These are phyloP conservation scores for Basipetospora chlamydospora DNA, from an alignment of 2,329 filamentous ascomycete genomes.

Conservation along the genomic window DNA sequence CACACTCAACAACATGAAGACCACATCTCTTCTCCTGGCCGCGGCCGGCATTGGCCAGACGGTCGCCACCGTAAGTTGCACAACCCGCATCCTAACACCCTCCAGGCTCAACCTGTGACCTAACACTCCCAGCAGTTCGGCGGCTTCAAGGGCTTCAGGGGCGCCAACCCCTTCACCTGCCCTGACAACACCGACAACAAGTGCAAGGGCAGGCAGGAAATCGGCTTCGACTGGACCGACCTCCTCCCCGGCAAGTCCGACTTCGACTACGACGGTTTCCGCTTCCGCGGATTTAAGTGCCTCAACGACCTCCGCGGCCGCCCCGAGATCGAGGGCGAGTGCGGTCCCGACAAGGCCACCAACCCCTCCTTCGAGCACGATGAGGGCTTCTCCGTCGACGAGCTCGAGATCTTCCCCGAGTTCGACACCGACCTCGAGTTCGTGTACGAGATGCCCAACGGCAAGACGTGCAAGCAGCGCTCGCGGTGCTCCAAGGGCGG, in stretches of 20 bases:
- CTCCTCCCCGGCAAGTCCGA: conserved; percentile 46
- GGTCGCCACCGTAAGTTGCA: conserved; percentile 25
- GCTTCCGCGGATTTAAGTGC: conserved; percentile 61
- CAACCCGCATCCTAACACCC: neutral
- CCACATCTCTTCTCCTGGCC: conserved; percentile 31
- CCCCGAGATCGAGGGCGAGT: conserved; percentile 48
- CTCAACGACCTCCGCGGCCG: conserved; percentile 46
- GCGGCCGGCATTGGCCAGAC: conserved; percentile 36
- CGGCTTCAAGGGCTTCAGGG: conserved; percentile 5
- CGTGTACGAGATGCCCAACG: conserved; percentile 75
- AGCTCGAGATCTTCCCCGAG: conserved; percentile 59
- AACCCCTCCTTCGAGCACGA: conserved; percentile 46
- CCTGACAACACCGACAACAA: conserved; percentile 62
- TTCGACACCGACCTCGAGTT: conserved; percentile 71
- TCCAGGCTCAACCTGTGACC: conserved; percentile 10
- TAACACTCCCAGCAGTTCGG: conserved; percentile 7
- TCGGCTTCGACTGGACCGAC: conserved; percentile 58
- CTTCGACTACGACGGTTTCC: conserved; percentile 52
- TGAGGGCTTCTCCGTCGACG: conserved; percentile 54
- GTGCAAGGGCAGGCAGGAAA: conserved; percentile 55
- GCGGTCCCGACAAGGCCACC: conserved; percentile 25
- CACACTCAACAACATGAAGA: conserved; percentile 31
- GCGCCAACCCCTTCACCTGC: conserved; percentile 41
- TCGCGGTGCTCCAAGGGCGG: conserved; percentile 52
- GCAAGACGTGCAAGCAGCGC: conserved; percentile 67